Conservation (phyloP, 768 basidiomycete genomes). For the Asterophora parasitica region DNA sequence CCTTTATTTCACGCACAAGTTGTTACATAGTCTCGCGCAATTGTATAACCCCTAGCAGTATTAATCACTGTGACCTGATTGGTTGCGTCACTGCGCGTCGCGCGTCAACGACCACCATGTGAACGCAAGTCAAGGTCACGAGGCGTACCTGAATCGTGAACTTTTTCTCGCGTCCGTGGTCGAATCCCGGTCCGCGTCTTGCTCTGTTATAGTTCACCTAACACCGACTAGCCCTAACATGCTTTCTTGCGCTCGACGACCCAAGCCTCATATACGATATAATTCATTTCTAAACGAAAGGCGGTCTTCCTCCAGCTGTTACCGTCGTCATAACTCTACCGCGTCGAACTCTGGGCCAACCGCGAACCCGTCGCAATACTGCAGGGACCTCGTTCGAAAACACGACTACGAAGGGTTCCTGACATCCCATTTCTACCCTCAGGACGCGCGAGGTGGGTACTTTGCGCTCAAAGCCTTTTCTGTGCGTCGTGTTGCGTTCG, state of each 20-base stretch:
- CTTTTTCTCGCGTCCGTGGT: too few species aligned
- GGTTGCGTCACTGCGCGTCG: too few species aligned
- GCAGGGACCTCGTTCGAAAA: constrained; percentile 65
- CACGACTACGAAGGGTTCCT: constrained; percentile 83
- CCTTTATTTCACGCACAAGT: too few species aligned
- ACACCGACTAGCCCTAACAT: too few species aligned
- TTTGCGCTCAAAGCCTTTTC: constrained; percentile 81
- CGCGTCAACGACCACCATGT: not conserved
- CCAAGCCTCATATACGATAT: too few species aligned
- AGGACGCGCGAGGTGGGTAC: constrained; percentile 57
- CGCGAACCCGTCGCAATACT: constrained; percentile 53
- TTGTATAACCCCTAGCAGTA: too few species aligned
- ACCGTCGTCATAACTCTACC: constrained; percentile 10
- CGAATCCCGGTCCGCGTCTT: too few species aligned
- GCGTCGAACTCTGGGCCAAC: constrained; percentile 2
- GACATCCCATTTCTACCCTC: constrained; percentile 67
- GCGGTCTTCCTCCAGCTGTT: not conserved
- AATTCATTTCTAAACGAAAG: not conserved
- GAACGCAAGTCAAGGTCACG: not conserved
- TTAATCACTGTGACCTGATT: too few species aligned
- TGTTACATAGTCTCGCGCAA: too few species aligned
- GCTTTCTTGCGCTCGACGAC: too few species aligned
- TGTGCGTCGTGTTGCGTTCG: constrained; percentile 42
- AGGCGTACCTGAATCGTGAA: too few species aligned
- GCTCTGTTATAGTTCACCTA: too few species aligned